phyloP scores from a whole-genome alignment of 148 eudicot genomes.

The Rhododendron henanense region DNA sequence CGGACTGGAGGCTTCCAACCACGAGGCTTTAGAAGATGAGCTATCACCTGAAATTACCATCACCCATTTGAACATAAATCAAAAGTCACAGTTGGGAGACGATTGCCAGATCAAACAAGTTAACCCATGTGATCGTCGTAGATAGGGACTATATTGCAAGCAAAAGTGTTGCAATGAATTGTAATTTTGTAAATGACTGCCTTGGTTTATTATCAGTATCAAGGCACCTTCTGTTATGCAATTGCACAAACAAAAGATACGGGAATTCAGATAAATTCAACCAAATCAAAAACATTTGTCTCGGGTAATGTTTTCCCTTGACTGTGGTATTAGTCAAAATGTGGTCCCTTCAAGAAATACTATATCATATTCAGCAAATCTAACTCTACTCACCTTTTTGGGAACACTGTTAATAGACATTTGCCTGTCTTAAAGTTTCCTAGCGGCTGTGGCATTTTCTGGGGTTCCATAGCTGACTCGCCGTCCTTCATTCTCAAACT shows the following conservation, averaged over 20 bases:
- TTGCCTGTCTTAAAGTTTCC: slow-evolving; percentile 89
- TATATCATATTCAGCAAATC: background rate
- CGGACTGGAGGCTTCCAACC: slow-evolving; percentile 99
- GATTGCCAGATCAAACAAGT: slow-evolving; percentile 6
- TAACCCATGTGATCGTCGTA: background rate
- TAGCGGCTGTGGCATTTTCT: slow-evolving; percentile 91
- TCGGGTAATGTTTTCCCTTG: background rate
- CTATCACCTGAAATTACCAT: slow-evolving; percentile 55
- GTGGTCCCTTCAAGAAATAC: background rate
- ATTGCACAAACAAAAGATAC: too few species aligned
- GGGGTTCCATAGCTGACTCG: slow-evolving; percentile 98
- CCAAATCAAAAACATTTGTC: background rate
- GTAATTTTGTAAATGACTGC: too few species aligned
- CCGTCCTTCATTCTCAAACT: slow-evolving; percentile 98
- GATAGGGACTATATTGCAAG: background rate
- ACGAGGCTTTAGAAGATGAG: slow-evolving; percentile 94
- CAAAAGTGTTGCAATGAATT: background rate
- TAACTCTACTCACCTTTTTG: slow-evolving; percentile 58
- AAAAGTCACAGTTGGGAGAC: background rate
- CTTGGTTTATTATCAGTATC: too few species aligned
- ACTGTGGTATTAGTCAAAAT: background rate
- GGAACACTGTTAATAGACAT: slow-evolving; percentile 98
- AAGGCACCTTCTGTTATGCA: too few species aligned
- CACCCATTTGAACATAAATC: background rate
- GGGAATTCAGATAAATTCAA: background rate